Percentiles rank a stretch among this genome's conserved stretches.
These are phyloP conservation scores for Trichoderma sp. DNA, from an alignment of 2,329 filamentous ascomycete species.

Conservation along the genomic window DNA sequence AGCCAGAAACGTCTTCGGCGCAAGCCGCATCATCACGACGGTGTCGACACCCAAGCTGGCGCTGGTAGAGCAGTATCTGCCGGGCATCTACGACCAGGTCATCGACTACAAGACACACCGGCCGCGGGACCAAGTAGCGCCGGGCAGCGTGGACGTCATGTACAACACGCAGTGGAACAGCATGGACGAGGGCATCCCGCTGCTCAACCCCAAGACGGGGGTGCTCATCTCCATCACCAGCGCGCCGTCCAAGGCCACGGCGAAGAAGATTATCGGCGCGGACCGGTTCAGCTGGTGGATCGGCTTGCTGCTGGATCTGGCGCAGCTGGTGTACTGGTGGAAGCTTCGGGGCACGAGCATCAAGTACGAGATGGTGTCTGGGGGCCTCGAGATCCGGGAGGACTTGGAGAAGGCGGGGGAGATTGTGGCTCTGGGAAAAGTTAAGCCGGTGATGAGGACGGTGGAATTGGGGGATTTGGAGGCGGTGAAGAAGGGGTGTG, in stretches of 20 bases:
- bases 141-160: constrained; percentile 48
- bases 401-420: constrained; percentile 43
- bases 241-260: constrained; percentile 32
- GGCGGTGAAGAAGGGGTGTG: constrained; percentile 40
- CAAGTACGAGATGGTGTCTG: constrained; percentile 45
- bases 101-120: constrained; percentile 49
- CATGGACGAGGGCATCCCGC: constrained; percentile 38
- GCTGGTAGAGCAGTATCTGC: constrained; percentile 41
- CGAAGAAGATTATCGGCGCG: constrained; percentile 33
- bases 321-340: constrained; percentile 41
- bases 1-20: constrained; percentile 49
- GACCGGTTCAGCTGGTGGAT: constrained; percentile 38
- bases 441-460: constrained; percentile 42
- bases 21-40: constrained; percentile 47
- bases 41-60: constrained; percentile 51
- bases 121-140: constrained; percentile 37
- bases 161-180: constrained; percentile 46
- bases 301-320: constrained; percentile 34
- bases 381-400: constrained; percentile 38
- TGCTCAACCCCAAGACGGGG: constrained; percentile 38
- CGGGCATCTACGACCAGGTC: constrained; percentile 47
- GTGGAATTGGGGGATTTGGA: constrained; percentile 44
- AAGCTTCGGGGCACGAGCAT: constrained; percentile 44
- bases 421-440: constrained; percentile 40
- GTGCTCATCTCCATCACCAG: constrained; percentile 42